These are phyloP conservation scores for Microthyrium microscopicum DNA, from an alignment of 2,329 filamentous ascomycete genomes.

Conservation along the genomic window DNA sequence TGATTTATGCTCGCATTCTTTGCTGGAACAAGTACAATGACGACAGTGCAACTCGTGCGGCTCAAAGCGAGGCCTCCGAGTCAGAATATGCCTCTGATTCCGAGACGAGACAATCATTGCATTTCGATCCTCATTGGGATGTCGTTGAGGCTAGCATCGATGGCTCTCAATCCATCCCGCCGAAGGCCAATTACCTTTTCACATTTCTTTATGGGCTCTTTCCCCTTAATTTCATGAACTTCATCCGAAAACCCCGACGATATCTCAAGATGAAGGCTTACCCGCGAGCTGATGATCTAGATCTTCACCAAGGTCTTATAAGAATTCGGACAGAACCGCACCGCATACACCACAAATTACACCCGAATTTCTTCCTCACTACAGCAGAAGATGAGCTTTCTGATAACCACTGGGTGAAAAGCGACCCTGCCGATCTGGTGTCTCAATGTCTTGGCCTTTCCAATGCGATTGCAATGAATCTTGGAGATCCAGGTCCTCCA, in stretches of 20 bases:
- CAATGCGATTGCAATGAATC: constrained; percentile 22
- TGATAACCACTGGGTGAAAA: constrained; percentile 65
- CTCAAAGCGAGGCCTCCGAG: constrained; percentile 8
- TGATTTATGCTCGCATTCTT: constrained; percentile 62
- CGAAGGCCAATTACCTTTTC: constrained; percentile 58
- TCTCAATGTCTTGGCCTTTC: constrained; percentile 64
- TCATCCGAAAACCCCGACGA: constrained; percentile 65
- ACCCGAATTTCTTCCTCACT: constrained; percentile 70
- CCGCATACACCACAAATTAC: constrained; percentile 54
- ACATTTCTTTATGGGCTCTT: constrained; percentile 72
- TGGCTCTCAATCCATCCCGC: constrained; percentile 43
- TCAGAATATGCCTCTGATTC: constrained; percentile 15
- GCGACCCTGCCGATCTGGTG: constrained; percentile 63
- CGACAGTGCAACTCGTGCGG: constrained; percentile 12
- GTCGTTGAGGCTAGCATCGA: constrained; percentile 45
- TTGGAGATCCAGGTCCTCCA: constrained; percentile 30
- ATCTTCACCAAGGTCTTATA: constrained; percentile 64
- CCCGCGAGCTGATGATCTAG: constrained; percentile 53
- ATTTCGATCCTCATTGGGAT: constrained; percentile 40
- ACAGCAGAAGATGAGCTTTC: constrained; percentile 66
- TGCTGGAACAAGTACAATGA: constrained; percentile 53
- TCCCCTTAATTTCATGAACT: constrained; percentile 73
- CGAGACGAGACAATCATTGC: constrained; percentile 14
- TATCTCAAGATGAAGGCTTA: constrained; percentile 61
- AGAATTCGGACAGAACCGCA: constrained; percentile 60